phyloP scores from a whole-genome alignment of 2,329 filamentous ascomycete genomes.

The Colletotrichum higginsianum region DNA sequence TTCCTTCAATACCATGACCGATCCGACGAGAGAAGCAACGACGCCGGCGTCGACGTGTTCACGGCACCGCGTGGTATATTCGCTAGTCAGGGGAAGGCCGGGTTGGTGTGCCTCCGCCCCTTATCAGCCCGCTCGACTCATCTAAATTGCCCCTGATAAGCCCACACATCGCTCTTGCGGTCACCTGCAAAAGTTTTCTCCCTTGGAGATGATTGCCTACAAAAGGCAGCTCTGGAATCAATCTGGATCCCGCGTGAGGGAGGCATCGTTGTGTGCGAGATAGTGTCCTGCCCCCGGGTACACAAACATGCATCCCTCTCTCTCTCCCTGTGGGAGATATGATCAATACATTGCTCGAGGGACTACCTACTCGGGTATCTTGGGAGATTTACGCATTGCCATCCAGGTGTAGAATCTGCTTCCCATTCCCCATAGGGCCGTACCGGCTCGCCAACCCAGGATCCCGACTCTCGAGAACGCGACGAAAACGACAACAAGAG shows the following conservation, averaged over 20 bases:
- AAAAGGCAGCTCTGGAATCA: not conserved
- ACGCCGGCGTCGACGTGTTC: not conserved
- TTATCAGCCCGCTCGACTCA: constrained; percentile 14
- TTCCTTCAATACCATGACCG: not conserved
- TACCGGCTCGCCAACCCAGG: not conserved
- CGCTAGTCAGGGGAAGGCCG: no score
- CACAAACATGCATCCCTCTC: no score
- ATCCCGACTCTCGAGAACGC: not conserved
- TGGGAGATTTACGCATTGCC: not conserved
- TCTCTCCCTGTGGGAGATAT: not conserved
- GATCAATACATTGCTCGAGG: not conserved
- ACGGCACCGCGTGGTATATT: not conserved
- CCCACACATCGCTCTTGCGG: not conserved
- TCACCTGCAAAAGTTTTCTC: not conserved
- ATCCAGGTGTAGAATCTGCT: no score
- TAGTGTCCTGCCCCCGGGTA: not conserved
- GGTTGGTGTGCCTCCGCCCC: not conserved
- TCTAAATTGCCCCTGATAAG: constrained; percentile 8
- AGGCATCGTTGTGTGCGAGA: not conserved
- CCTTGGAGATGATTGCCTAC: no score
- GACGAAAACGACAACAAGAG: not conserved
- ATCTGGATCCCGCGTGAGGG: not conserved
- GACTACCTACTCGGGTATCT: not conserved
- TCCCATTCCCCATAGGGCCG: no score
- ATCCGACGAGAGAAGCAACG: not conserved